phyloP scores from a whole-genome alignment of 2,329 filamentous ascomycete species.

The Sclerotinia glacialis region DNA sequence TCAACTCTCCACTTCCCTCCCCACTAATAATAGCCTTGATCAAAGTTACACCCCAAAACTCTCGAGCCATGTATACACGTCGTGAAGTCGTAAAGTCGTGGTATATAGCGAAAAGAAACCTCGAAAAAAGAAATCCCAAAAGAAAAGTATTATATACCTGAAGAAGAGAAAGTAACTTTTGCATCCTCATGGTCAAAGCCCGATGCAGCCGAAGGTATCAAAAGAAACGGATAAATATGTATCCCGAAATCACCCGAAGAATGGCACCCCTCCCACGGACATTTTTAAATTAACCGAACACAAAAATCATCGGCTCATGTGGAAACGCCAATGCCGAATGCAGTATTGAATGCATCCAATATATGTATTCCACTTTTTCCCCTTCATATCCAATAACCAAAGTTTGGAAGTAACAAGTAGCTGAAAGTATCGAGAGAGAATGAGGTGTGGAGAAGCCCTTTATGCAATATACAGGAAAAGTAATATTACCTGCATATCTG shows the following conservation, averaged over 20 bases:
- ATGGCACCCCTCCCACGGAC: not conserved
- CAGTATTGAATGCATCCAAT: not conserved
- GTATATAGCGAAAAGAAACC: not conserved
- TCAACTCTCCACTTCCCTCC: not conserved
- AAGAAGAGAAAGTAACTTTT: not conserved
- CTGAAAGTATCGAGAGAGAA: not conserved
- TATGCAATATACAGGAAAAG: not conserved
- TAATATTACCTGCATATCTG: conserved; percentile 5
- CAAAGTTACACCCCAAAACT: not conserved
- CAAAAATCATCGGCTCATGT: not conserved
- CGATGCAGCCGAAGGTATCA: not conserved
- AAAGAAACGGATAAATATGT: not conserved
- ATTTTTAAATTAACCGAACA: conserved; percentile 1
- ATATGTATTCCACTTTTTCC: not conserved
- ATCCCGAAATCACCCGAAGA: not conserved
- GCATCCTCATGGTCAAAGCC: not conserved
- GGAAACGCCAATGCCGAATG: conserved; percentile 1
- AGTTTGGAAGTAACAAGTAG: not conserved
- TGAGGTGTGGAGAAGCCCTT: not conserved
- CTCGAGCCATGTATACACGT: not conserved
- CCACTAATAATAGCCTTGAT: not conserved
- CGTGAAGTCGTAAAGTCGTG: not conserved
- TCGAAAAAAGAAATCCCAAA: not conserved
- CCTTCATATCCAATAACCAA: not conserved
- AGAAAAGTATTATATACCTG: not conserved